Evolutionary conservation across 148 eudicot genomes (phyloP).

Genomic region (Fagopyrum homotropicum): DNA sequence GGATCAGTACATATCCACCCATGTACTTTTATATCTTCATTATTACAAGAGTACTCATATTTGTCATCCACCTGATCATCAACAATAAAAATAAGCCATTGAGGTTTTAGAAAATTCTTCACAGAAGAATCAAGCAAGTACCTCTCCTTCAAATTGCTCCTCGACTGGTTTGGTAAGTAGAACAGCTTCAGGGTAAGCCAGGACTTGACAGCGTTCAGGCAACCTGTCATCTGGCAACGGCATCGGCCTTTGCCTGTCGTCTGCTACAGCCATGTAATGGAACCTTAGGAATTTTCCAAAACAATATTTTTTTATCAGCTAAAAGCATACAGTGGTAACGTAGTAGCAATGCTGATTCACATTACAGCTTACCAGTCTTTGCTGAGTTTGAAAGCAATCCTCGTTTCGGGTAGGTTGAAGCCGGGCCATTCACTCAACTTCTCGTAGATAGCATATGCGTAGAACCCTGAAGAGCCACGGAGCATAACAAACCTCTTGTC

Average conservation of each 20-base stretch:
- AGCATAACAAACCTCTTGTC: conserved; percentile 71
- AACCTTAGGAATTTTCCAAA: conserved; percentile 22
- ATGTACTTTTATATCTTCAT: conserved; percentile 66
- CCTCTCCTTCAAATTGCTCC: conserved; percentile 39
- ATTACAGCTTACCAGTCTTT: conserved; percentile 43
- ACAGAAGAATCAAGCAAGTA: background rate
- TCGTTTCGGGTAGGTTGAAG: conserved; percentile 69
- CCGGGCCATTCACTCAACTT: conserved; percentile 64
- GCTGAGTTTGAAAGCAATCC: conserved; percentile 78
- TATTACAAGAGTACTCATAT: conserved; percentile 76
- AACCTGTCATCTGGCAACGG: conserved; percentile 80
- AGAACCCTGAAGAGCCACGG: conserved; percentile 36
- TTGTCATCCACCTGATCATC: conserved; percentile 74
- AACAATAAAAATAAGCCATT: background rate
- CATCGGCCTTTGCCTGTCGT: conserved; percentile 65
- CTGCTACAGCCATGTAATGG: conserved; percentile 78
- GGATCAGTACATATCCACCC: conserved; percentile 72
- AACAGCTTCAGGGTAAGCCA: conserved; percentile 88
- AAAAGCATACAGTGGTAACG: too few species aligned
- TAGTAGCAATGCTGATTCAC: too few species aligned
- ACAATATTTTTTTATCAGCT: background rate
- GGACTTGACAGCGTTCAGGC: conserved; percentile 61
- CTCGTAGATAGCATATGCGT: conserved; percentile 35
- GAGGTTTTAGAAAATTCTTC: background rate
- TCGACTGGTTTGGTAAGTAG: conserved; percentile 75